phyloP scores from a whole-genome alignment of 192 early-diverging fungal species.

The Spizellomyces sp. region DNA sequence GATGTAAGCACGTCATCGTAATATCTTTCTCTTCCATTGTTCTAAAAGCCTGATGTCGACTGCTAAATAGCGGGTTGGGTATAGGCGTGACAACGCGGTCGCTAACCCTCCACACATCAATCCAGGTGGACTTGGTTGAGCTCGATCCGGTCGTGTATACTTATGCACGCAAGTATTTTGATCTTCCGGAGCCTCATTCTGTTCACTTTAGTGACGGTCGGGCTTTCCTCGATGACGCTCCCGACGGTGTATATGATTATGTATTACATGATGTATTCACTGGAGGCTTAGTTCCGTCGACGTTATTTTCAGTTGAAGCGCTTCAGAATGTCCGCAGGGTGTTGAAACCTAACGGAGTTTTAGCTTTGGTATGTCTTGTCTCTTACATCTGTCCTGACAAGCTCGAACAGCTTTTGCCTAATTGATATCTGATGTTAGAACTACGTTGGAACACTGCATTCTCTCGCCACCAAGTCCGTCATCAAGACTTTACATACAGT shows the following conservation, averaged over 20 bases:
- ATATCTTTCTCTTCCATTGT: no score
- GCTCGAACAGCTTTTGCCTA: no score
- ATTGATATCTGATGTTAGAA: constrained; percentile 44
- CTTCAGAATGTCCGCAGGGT: constrained; percentile 64
- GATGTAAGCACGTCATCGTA: constrained; percentile 22
- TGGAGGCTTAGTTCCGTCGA: constrained; percentile 74
- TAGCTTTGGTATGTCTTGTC: constrained; percentile 55
- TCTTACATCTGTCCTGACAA: no score
- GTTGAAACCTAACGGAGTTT: constrained; percentile 72
- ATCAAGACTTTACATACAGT: constrained; percentile 62
- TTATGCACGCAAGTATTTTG: constrained; percentile 72
- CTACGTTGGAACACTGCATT: constrained; percentile 71
- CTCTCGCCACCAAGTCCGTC: constrained; percentile 44
- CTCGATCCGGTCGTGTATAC: constrained; percentile 76
- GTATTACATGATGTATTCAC: constrained; percentile 95
- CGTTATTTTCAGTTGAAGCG: constrained; percentile 76
- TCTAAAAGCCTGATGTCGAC: no score
- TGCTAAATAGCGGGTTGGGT: constrained; percentile 65
- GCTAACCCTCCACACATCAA: constrained; percentile 53
- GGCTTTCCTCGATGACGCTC: constrained; percentile 60
- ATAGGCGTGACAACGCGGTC: constrained; percentile 74
- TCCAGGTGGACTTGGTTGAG: constrained; percentile 77
- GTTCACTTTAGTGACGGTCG: constrained; percentile 78
- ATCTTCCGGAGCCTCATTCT: constrained; percentile 49
- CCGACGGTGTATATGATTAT: constrained; percentile 67